Evolutionary conservation across 2,329 filamentous ascomycete genomes (phyloP).

Genomic region (Orbilia brochopaga): DNA sequence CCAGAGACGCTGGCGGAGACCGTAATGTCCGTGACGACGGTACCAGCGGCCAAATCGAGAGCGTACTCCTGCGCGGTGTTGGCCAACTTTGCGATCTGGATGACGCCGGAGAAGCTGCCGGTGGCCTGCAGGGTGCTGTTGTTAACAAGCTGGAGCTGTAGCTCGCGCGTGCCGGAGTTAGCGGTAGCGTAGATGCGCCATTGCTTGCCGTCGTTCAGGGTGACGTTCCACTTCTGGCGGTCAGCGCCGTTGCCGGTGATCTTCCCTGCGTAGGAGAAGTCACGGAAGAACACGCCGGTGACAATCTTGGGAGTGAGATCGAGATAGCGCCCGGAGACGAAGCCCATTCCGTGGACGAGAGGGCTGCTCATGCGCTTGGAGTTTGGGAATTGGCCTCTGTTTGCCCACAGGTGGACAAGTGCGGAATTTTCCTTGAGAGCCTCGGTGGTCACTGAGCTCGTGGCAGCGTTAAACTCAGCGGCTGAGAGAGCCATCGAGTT

Average conservation of each 20-base stretch:
- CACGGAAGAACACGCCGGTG: slow-evolving; percentile 74
- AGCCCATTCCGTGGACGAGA: slow-evolving; percentile 86
- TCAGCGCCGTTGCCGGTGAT: slow-evolving; percentile 59
- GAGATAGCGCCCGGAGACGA: slow-evolving; percentile 78
- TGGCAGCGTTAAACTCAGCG: slow-evolving; percentile 69
- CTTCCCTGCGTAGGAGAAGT: slow-evolving; percentile 64
- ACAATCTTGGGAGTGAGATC: slow-evolving; percentile 75
- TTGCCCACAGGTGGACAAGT: slow-evolving; percentile 70
- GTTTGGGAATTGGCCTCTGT: slow-evolving; percentile 64
- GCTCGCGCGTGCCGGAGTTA: slow-evolving; percentile 64
- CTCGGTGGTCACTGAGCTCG: slow-evolving; percentile 63
- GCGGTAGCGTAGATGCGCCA: slow-evolving; percentile 83
- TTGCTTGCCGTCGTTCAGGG: slow-evolving; percentile 71
- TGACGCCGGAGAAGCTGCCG: slow-evolving; percentile 73
- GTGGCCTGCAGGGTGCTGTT: slow-evolving; percentile 72
- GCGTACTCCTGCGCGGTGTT: slow-evolving; percentile 65
- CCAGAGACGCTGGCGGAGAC: slow-evolving; percentile 70
- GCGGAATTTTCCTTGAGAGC: slow-evolving; percentile 66
- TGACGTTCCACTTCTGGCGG: slow-evolving; percentile 72
- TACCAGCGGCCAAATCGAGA: slow-evolving; percentile 77
- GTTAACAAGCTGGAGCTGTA: slow-evolving; percentile 69
- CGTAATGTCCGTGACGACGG: slow-evolving; percentile 71
- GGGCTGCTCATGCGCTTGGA: slow-evolving; percentile 71
- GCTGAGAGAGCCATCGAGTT: slow-evolving; percentile 83
- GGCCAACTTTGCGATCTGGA: slow-evolving; percentile 80